These are phyloP conservation scores for Fonsecaea monophora DNA, from an alignment of 2,329 filamentous ascomycete genomes.

Conservation along the genomic window DNA sequence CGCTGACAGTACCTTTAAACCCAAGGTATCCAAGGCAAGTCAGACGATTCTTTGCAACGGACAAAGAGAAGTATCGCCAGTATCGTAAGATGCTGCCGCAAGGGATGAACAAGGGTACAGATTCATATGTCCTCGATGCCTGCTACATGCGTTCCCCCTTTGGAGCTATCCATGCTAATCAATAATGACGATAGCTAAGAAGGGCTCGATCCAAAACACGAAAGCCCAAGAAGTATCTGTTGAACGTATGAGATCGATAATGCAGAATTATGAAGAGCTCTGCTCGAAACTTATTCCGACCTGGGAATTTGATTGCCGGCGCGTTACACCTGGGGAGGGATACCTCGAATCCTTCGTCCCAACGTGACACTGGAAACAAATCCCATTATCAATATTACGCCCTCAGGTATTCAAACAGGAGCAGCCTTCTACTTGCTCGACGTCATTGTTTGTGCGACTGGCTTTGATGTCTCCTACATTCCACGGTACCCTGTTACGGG, in stretches of 20 bases:
- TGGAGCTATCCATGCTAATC: too few relatives aligned
- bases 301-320: slow-evolving; percentile 51
- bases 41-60: too few relatives aligned
- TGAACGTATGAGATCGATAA: slow-evolving; percentile 12
- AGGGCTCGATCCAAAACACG: slow-evolving; percentile 24
- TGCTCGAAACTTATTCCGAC: slow-evolving; percentile 38
- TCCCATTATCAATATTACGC: slow-evolving; percentile 46
- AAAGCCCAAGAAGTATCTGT: slow-evolving; percentile 16
- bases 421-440: slow-evolving; percentile 47
- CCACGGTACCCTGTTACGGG: slow-evolving; percentile 47
- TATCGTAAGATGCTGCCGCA: too few relatives aligned
- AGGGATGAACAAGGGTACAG: too few relatives aligned
- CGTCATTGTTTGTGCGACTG: slow-evolving; percentile 43
- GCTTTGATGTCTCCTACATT: slow-evolving; percentile 38
- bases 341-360: slow-evolving; percentile 57
- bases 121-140: too few relatives aligned
- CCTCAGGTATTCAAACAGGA: slow-evolving; percentile 39
- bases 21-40: too few relatives aligned
- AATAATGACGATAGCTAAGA: background rate
- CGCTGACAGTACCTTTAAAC: too few relatives aligned
- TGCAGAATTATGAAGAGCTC: slow-evolving; percentile 28
- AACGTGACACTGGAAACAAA: slow-evolving; percentile 47
- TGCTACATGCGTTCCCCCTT: too few relatives aligned
- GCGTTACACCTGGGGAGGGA: slow-evolving; percentile 58
- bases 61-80: too few relatives aligned